Evolutionary conservation across 371 early-diverging fungal species (phyloP), one percentile per base, ranked within the genome.

Genomic region (Haplosporangium sp.): DNA sequence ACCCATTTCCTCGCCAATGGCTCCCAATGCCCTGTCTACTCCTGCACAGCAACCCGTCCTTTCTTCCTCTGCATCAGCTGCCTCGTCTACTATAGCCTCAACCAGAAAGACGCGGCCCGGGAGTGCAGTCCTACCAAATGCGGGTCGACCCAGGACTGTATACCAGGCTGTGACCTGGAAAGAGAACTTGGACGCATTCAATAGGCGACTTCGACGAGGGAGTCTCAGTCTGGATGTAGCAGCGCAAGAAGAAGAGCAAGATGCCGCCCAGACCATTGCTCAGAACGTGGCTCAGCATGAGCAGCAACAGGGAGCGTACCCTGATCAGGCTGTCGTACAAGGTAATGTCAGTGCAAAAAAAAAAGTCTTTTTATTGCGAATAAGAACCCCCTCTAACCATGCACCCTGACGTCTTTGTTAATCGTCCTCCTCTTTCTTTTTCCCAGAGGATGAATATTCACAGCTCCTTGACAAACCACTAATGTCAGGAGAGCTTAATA

Each of bases 151-250:
- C 11, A 72, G 73, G 50, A 79, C 73, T 1, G 51, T 14, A 16
- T 79, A 79, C 43, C 73, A 72, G 46, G 62, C 69, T 1, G 73
- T 79, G 51, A 79, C 79, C n/a, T 79, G 79, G 79, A 79, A 79
- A 41, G 79, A 79, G 55, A 68, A 68, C 52, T 55, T 79, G 36
- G 79, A 79, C 62, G 79, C 72, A 42, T 79, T 79, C 62, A 72
- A 79, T 40, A 51, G 66, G 5, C 72, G 79, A 48, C 62, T 79
- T 14, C 73, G 79, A 41, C 68, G 79, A 16, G 79, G 79, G 13
- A 79, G 79, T 51, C 55, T 79, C n/a, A 79, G 69, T 57, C 43
- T 65, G 41, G 79, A 79, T 38, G 62, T 62, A 42, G 45, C 54
- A 20, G 62, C 69, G 5, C 69, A 72, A 41, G 79, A 72, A 8